Evolutionary conservation across 208 protist species (phyloP).

Genomic region (Trichomonas gallinae): DNA sequence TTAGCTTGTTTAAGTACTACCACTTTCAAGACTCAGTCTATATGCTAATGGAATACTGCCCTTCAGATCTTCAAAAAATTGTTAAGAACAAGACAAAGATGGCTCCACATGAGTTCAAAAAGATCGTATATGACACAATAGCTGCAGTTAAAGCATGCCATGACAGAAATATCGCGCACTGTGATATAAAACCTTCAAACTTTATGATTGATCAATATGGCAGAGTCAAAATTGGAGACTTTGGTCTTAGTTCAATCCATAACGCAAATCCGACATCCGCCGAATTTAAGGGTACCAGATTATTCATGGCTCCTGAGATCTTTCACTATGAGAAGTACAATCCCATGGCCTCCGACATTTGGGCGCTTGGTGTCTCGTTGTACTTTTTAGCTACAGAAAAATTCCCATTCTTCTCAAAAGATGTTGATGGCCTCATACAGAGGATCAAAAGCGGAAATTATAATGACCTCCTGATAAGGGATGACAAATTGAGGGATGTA

Average conservation of each 20-base stretch:
- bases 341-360: neutral
- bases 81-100: too few species aligned
- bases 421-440: neutral
- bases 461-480: neutral
- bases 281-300: neutral
- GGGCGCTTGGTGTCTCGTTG: neutral
- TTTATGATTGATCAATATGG: neutral
- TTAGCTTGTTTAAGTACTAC: too few species aligned
- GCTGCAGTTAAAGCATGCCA: conserved; percentile 46
- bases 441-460: neutral
- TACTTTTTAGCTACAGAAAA: neutral
- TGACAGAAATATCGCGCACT: conserved; percentile 46
- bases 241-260: neutral
- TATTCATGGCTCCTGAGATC: neutral
- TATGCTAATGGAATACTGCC: too few species aligned
- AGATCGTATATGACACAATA: neutral
- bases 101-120: too few species aligned
- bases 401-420: neutral
- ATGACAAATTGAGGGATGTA: neutral
- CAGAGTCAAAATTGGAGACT: neutral
- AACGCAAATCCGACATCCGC: neutral
- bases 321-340: neutral
- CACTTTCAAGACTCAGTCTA: too few species aligned
- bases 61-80: too few species aligned
- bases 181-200: conserved; percentile 36